Conservation (phyloP, 306 rosid genomes). For the Bauhinia variegata region DNA sequence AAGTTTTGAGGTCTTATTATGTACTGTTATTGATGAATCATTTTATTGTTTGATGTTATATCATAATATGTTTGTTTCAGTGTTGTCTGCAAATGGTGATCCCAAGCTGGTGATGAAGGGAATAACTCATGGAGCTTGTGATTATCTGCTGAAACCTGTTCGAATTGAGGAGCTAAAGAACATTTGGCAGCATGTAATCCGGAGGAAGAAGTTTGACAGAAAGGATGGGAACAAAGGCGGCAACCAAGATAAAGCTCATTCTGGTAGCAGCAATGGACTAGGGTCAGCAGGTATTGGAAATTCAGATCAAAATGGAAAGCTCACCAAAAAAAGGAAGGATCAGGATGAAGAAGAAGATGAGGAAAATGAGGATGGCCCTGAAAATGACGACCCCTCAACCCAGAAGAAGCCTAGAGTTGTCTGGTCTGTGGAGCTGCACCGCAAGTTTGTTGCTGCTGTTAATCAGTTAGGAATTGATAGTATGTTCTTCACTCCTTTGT, state of each 20-base stretch:
- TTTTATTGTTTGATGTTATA: constrained; percentile 16
- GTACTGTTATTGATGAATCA: constrained; percentile 7
- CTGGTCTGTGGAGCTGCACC: constrained; percentile 95
- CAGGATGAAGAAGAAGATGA: constrained; percentile 78
- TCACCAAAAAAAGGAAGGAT: constrained; percentile 74
- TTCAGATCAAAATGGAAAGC: constrained; percentile 67
- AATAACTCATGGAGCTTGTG: constrained; percentile 95
- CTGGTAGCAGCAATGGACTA: constrained; percentile 40
- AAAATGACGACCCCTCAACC: constrained; percentile 67
- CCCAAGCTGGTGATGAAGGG: constrained; percentile 94
- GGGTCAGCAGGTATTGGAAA: constrained; percentile 43
- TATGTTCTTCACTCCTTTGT: constrained; percentile 52
- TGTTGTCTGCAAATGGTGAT: constrained; percentile 91
- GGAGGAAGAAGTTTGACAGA: constrained; percentile 82
- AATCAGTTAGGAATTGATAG: constrained; percentile 94
- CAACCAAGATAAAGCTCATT: constrained; percentile 51
- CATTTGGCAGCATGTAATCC: constrained; percentile 95
- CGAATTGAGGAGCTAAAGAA: constrained; percentile 93
- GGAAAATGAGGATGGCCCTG: constrained; percentile 65
- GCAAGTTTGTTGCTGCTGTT: constrained; percentile 93
- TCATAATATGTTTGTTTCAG: constrained; percentile 44
- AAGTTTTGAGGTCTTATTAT: not conserved
- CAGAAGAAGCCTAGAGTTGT: constrained; percentile 99
- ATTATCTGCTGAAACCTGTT: constrained; percentile 92
- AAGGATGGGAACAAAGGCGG: constrained; percentile 58